Percentiles rank a stretch among this genome's conserved stretches.
Evolutionary conservation across 1,139 yeast genomes (phyloP).

Genomic region (Hemisphaericaspora lyxosophila): DNA sequence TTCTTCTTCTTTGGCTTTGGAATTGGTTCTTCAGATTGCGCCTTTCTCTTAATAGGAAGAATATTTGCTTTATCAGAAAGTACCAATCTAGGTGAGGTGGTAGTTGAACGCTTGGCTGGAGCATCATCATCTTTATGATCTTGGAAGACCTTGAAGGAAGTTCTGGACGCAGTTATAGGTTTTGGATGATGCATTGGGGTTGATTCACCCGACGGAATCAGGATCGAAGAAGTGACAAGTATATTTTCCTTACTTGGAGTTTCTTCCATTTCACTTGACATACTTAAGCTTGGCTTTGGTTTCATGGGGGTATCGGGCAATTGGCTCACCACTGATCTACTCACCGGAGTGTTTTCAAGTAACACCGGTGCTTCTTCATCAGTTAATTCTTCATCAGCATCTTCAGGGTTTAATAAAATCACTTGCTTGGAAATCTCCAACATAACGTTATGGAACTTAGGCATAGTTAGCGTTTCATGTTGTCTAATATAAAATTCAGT

Average conservation of each 20-base stretch:
- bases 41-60: slow-evolving; percentile 22
- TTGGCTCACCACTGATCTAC: slow-evolving; percentile 2
- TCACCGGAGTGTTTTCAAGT: slow-evolving; percentile 10
- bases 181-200: slow-evolving; percentile 7
- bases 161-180: slow-evolving; percentile 1
- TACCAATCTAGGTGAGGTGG: slow-evolving; percentile 10
- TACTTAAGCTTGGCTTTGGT: slow-evolving; percentile 7
- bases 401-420: slow-evolving; percentile 51
- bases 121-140: slow-evolving; percentile 5
- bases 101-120: slow-evolving; percentile 9
- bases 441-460: slow-evolving; percentile 55
- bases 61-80: slow-evolving; percentile 28
- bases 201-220: neutral
- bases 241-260: slow-evolving; percentile 13
- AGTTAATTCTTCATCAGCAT: slow-evolving; percentile 42
- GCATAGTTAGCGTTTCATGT: slow-evolving; percentile 55
- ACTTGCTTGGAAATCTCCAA: slow-evolving; percentile 64
- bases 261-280: slow-evolving; percentile 6
- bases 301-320: slow-evolving; percentile 15
- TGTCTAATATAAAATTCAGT: slow-evolving; percentile 59
- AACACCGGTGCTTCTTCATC: slow-evolving; percentile 34
- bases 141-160: slow-evolving; percentile 9
- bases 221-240: neutral
- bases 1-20: slow-evolving; percentile 17
- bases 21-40: slow-evolving; percentile 32